Evolutionary conservation across 1,139 yeast genomes (phyloP), one percentile per base, ranked within the genome.

Genomic region (Hyphopichia burtonii): DNA sequence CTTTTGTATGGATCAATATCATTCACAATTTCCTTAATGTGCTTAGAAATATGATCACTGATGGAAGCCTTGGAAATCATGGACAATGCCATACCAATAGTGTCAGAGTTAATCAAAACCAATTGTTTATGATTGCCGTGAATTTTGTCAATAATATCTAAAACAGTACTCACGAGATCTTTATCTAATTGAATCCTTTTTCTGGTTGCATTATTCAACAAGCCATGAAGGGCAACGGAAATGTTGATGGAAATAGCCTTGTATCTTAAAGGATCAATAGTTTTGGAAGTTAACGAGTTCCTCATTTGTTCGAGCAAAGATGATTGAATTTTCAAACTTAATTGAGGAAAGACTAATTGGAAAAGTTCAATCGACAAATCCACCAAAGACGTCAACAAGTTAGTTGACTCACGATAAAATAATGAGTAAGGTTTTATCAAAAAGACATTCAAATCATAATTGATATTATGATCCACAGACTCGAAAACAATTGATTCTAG

Each of bases 291-390:
- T 15, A 70, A 49, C 7, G 83, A 78, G 3, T 82, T 70, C 51
- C 91, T 74, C 47, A 93, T 66, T 46, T 85, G 90, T 51, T 91
- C 98, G 37, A 93, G 63, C 31, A 93, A 72, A 1, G 97, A 89
- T 44, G 86, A 83, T 56, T 93, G 97, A 43, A 93, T 86, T 48
- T 89, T 87, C 9, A 80, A 63, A n/a, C 91, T 80, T 52, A 93
- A 76, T 46, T 75, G 71, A 0, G 96, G 89, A 51, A 93, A 86
- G 0, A 86, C 74, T 8, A 76, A 56, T 10, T 86, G 82, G 54
- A 90, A 87, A 4, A 90, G 69, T 46, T 85, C 90, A 53, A 93
- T 83, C 0, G 96, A 83, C 1, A 79, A 62, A 61, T 93, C 96
- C 18, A 89, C 77, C 11, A 86, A 71, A 20, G 88, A 74, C 0